Conservation (phyloP, 768 basidiomycete genomes). For the Boletus rubropictus region DNA sequence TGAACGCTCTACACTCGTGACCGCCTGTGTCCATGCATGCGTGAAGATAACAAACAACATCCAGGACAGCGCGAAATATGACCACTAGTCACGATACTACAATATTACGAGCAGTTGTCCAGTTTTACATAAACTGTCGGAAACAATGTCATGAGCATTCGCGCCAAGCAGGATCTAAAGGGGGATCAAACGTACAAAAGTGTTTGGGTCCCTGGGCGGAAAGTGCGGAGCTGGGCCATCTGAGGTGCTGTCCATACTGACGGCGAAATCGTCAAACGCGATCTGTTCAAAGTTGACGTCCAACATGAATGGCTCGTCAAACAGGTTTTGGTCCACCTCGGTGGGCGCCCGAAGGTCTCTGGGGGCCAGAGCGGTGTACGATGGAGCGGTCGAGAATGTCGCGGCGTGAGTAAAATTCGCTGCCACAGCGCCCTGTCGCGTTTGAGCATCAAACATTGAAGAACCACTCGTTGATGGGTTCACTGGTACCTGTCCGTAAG, state of each 20-base stretch:
- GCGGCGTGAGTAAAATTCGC: background rate
- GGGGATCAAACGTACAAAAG: constrained; percentile 29
- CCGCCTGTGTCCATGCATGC: background rate
- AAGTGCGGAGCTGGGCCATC: constrained; percentile 25
- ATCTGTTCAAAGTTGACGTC: constrained; percentile 27
- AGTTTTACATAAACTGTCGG: constrained; percentile 22
- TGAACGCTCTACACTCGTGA: constrained; percentile 14
- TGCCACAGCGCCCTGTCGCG: background rate
- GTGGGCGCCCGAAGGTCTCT: background rate
- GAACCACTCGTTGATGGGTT: constrained; percentile 8
- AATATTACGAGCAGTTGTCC: background rate
- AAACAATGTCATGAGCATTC: constrained; percentile 6
- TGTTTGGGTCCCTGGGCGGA: constrained; percentile 28
- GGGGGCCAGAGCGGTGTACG: background rate
- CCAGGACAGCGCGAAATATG: background rate
- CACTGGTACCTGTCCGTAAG: constrained; percentile 9
- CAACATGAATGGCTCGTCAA: constrained; percentile 28
- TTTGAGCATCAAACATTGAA: constrained; percentile 5
- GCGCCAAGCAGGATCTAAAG: background rate
- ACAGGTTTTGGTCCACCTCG: constrained; percentile 19
- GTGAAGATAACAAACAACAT: background rate
- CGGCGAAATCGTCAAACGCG: constrained; percentile 23
- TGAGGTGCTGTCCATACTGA: constrained; percentile 11
- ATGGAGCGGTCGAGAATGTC: constrained; percentile 6
- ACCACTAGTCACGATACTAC: background rate